Conservation (phyloP, 2,329 filamentous ascomycete species). For the Cladosporium halotolerans region DNA sequence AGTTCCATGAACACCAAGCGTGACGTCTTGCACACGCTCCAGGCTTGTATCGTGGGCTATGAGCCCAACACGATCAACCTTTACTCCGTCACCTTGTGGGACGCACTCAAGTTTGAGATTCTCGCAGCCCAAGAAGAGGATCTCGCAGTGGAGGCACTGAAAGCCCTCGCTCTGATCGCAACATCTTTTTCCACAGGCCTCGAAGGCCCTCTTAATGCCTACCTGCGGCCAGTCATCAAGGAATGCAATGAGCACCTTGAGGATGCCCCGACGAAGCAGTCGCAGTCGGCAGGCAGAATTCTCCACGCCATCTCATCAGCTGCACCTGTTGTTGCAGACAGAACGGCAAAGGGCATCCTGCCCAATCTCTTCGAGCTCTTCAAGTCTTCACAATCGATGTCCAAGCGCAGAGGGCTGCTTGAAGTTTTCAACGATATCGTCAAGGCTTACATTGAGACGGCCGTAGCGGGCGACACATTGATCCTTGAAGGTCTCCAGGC, state of each 20-base stretch:
- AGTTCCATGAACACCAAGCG: slow-evolving; percentile 64
- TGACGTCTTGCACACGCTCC: slow-evolving; percentile 59
- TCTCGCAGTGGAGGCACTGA: slow-evolving; percentile 53
- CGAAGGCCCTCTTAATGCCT: slow-evolving; percentile 45
- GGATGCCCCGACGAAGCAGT: slow-evolving; percentile 63
- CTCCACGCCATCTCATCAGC: slow-evolving; percentile 51
- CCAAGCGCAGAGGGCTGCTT: slow-evolving; percentile 57
- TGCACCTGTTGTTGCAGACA: slow-evolving; percentile 49
- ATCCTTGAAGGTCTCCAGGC: slow-evolving; percentile 34
- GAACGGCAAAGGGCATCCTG: slow-evolving; percentile 51
- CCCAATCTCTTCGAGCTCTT: slow-evolving; percentile 55
- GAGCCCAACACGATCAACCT: slow-evolving; percentile 53
- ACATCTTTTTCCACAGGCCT: slow-evolving; percentile 46
- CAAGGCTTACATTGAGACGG: slow-evolving; percentile 46
- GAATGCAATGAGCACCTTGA: slow-evolving; percentile 63
- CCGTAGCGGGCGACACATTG: slow-evolving; percentile 41
- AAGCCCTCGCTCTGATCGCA: slow-evolving; percentile 50
- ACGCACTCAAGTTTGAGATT: slow-evolving; percentile 63
- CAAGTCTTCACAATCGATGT: slow-evolving; percentile 54
- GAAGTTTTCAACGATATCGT: slow-evolving; percentile 55
- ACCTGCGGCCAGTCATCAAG: slow-evolving; percentile 55
- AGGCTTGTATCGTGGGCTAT: slow-evolving; percentile 54
- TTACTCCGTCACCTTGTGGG: slow-evolving; percentile 61
- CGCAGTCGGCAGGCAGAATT: slow-evolving; percentile 57
- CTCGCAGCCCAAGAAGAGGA: slow-evolving; percentile 62